Base-by-base conservation (phyloP, 108 stramenopile genomes). In the Hondaea fermentalgiana region DNA sequence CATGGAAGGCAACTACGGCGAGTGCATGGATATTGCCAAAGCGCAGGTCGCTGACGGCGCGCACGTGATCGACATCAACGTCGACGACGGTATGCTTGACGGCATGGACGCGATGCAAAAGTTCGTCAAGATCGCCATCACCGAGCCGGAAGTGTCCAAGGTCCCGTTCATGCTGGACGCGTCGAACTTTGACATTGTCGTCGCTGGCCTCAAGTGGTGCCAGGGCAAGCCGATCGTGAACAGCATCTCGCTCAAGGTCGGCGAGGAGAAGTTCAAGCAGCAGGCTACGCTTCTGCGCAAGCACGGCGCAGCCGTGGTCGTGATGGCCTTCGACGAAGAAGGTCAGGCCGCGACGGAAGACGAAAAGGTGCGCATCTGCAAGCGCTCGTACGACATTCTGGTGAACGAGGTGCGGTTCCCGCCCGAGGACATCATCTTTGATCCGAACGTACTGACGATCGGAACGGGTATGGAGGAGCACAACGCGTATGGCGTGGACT, bases 321-420 rank as follows among this genome's bases (percentile, higher is more conserved):
- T 98, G 88, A 99, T 99, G 99, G 99, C 99, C 10, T 99, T 99
- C 91, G 99, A 99, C 91, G 99, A 99, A 92, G 91, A 98, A 88
- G 99, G 99, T 8, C 99, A 99, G 93, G 98, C 98, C 44, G 98
- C 98, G 21, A 97, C 98, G 5, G 96, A 95, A 88, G 93, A 92
- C 19, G 98, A 97, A n/a, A 98, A 98, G 95, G 95, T 98, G 19
- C 96, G 97, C 58, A 99, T 99, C 72, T 99, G 99, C 94, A 98
- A 98, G 95, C 96, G 99, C 29, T 97, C 96, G n/a, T 99, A 99
- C 93, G 97, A 98, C 88, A 97, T 99, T 71, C 93, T 99, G 71
- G 97, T 98, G 92, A 95, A 97, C 89, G n/a, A 64, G 57, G 96
- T 97, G 17, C 91, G 94, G 5, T 98, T 98, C 93, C 98, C 98